These are phyloP conservation scores for Flaveria robusta DNA, from an alignment of 129 eudicot species.

Conservation along the genomic window DNA sequence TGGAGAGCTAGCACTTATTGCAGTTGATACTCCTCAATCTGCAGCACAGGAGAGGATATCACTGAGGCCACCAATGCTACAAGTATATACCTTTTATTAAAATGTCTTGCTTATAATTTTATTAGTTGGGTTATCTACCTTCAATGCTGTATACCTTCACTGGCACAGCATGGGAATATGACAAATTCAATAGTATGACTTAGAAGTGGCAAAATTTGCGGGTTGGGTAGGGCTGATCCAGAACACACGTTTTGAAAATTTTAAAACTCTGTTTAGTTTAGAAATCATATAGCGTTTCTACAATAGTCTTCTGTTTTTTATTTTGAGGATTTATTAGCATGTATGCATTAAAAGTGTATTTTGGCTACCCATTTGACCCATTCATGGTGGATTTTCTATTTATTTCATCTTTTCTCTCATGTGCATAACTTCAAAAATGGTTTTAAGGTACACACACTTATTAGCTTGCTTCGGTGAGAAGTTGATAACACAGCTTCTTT, in stretches of 20 bases:
- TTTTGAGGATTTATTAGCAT: neutral
- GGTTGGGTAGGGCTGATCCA: neutral
- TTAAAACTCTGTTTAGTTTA: neutral
- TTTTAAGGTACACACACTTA: slow-evolving; percentile 8
- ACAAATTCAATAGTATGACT: slow-evolving; percentile 14
- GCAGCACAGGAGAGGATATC: slow-evolving; percentile 73
- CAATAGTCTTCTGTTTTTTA: neutral
- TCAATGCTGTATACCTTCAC: slow-evolving; percentile 10
- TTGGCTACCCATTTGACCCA: neutral
- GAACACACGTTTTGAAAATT: neutral
- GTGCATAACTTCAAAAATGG: neutral
- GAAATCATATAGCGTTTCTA: neutral
- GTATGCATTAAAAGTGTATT: neutral
- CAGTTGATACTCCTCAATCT: slow-evolving; percentile 81
- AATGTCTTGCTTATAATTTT: slow-evolving; percentile 9
- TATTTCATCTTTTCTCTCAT: slow-evolving; percentile 6
- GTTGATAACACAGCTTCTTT: neutral
- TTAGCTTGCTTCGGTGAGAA: neutral
- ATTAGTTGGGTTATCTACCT: slow-evolving; percentile 4
- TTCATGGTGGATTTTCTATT: slow-evolving; percentile 19
- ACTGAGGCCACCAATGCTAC: slow-evolving; percentile 91
- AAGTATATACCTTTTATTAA: slow-evolving; percentile 44
- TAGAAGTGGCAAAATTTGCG: neutral
- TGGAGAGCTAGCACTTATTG: slow-evolving; percentile 88
- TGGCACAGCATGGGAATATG: slow-evolving; percentile 2